phyloP scores from a whole-genome alignment of 1,284 basidiomycete genomes.

The Mycosarcoma mackinlayi region DNA sequence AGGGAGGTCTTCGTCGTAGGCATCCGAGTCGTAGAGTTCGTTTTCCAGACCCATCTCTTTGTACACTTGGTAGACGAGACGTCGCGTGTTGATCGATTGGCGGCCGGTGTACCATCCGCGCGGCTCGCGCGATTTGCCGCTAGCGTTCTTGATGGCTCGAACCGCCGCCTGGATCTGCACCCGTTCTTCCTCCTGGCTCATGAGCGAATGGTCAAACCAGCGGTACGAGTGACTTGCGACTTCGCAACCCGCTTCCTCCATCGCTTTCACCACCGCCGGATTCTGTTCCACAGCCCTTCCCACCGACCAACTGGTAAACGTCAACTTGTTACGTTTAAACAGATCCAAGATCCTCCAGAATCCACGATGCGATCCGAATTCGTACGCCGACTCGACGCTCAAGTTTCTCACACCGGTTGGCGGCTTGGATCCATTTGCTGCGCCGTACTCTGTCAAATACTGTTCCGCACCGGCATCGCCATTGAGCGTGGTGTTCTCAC shows the following conservation, averaged over 20 bases:
- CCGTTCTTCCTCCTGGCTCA: conserved; percentile 65
- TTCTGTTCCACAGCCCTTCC: conserved; percentile 69
- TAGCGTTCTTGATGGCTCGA: conserved; percentile 63
- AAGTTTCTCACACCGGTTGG: conserved; percentile 61
- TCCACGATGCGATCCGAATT: conserved; percentile 69
- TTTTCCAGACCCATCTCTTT: conserved; percentile 51
- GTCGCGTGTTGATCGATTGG: conserved; percentile 61
- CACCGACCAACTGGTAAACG: conserved; percentile 68
- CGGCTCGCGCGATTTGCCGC: conserved; percentile 55
- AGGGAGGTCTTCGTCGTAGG: conserved; percentile 69
- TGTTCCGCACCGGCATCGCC: conserved; percentile 63
- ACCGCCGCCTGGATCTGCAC: conserved; percentile 66
- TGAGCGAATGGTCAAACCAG: conserved; percentile 67
- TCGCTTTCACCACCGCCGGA: conserved; percentile 62
- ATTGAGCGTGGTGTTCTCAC: conserved; percentile 67
- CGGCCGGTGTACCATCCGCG: conserved; percentile 70
- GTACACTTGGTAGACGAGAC: conserved; percentile 66
- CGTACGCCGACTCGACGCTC: conserved; percentile 68
- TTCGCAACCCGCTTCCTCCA: conserved; percentile 67
- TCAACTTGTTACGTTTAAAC: conserved; percentile 63
- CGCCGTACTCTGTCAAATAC: conserved; percentile 67
- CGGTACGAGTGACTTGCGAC: conserved; percentile 68
- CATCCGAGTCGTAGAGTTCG: conserved; percentile 63
- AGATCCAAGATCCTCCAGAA: conserved; percentile 69
- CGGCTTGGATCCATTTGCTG: conserved; percentile 42